Evolutionary conservation across 371 early-diverging fungal genomes (phyloP).

Genomic region (Mortierella polycephala): DNA sequence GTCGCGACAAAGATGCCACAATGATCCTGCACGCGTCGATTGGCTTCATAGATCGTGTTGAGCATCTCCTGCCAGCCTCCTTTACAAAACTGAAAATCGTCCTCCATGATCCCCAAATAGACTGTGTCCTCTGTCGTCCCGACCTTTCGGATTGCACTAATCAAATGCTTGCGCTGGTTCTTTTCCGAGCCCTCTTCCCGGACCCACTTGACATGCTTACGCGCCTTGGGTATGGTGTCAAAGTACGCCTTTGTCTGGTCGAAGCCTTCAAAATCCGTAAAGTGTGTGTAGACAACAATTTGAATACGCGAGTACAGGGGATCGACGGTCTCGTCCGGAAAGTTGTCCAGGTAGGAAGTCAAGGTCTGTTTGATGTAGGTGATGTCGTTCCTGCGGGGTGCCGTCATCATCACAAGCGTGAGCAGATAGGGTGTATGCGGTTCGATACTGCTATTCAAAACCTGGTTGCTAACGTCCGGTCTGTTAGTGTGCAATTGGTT

Average conservation of each 20-base stretch:
- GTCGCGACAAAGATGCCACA: constrained; percentile 74
- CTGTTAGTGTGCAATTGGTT: constrained; percentile 56
- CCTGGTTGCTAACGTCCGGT: constrained; percentile 48
- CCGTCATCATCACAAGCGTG: constrained; percentile 69
- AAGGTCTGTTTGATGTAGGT: constrained; percentile 62
- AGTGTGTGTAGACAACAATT: constrained; percentile 71
- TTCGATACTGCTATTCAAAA: constrained; percentile 56
- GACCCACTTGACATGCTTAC: constrained; percentile 65
- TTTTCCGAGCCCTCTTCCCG: constrained; percentile 61
- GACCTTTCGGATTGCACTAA: constrained; percentile 59
- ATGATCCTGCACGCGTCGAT: constrained; percentile 58
- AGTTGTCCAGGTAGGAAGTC: constrained; percentile 64
- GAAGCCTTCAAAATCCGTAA: constrained; percentile 63
- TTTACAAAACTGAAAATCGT: constrained; percentile 70
- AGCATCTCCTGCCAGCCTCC: constrained; percentile 66
- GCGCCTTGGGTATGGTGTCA: constrained; percentile 58
- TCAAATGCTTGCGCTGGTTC: constrained; percentile 69
- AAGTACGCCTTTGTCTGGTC: constrained; percentile 58
- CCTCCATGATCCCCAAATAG: constrained; percentile 68
- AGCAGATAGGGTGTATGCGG: constrained; percentile 58
- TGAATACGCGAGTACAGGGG: constrained; percentile 64
- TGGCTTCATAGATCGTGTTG: constrained; percentile 63
- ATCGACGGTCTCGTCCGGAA: constrained; percentile 59
- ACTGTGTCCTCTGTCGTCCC: constrained; percentile 55
- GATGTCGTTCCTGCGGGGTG: constrained; percentile 66